Evolutionary conservation across 192 early-diverging fungal genomes (phyloP).

Genomic region (Linnemannia schmuckeri): DNA sequence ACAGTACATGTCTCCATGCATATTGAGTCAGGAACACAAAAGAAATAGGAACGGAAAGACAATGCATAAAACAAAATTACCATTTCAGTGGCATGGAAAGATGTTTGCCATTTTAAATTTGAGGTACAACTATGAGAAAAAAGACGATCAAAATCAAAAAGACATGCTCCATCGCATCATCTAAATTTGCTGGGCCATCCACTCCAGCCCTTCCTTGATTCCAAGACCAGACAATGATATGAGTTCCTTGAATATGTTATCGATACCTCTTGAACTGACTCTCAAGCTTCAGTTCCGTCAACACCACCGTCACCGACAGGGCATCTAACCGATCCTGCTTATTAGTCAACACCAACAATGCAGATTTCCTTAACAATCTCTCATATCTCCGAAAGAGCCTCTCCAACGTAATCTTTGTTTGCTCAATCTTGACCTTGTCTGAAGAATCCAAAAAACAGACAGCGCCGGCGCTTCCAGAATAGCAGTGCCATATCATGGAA

Average conservation of each 20-base stretch:
- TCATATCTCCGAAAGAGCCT: background rate
- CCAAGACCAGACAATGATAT: background rate
- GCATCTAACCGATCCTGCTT: background rate
- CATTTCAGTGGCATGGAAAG: too few relatives aligned
- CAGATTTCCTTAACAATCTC: background rate
- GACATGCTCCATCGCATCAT: too few relatives aligned
- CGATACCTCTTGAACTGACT: background rate
- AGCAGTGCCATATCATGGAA: background rate
- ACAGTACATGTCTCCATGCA: too few relatives aligned
- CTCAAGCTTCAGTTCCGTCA: background rate
- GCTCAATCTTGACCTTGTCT: background rate
- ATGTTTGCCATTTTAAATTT: too few relatives aligned
- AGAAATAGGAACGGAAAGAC: too few relatives aligned
- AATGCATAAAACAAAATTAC: too few relatives aligned
- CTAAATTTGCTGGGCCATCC: background rate
- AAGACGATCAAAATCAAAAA: too few relatives aligned
- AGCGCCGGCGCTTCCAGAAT: background rate
- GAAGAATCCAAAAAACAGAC: background rate
- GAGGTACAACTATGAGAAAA: too few relatives aligned
- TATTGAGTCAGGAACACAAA: too few relatives aligned
- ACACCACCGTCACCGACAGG: background rate
- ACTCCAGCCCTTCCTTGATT: background rate
- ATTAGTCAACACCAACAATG: background rate
- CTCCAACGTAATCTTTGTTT: background rate
- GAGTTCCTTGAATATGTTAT: background rate